These are phyloP conservation scores for Drechslera avenae DNA, from an alignment of 2,329 filamentous ascomycete species.

Conservation along the genomic window DNA sequence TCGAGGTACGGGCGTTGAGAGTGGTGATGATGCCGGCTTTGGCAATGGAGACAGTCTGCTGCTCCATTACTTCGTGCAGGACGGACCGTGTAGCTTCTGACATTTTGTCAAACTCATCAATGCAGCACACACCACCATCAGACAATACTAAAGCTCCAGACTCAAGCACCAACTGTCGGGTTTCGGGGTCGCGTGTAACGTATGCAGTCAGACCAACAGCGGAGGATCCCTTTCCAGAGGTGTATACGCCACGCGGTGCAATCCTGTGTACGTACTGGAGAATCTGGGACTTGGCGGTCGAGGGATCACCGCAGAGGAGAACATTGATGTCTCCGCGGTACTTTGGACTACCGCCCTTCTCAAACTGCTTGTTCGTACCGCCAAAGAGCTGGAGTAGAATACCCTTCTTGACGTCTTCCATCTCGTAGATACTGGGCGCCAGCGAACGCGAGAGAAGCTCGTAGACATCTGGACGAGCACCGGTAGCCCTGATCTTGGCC, in stretches of 20 bases:
- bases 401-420: slow-evolving; percentile 99
- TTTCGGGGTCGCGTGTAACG: slow-evolving; percentile 75
- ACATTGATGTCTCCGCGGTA: slow-evolving; percentile 98
- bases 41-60: slow-evolving; percentile 78
- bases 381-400: slow-evolving; percentile 96
- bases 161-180: slow-evolving; percentile 73
- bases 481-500: slow-evolving; percentile 81
- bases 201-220: slow-evolving; percentile 80
- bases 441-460: slow-evolving; percentile 88
- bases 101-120: slow-evolving; percentile 83
- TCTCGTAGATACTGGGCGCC: slow-evolving; percentile 93
- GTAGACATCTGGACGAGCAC: slow-evolving; percentile 83
- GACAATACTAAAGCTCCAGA: slow-evolving; percentile 75
- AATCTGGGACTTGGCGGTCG: slow-evolving; percentile 93
- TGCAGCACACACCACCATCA: slow-evolving; percentile 77
- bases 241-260: slow-evolving; percentile 83
- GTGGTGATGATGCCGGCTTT: slow-evolving; percentile 84
- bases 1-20: slow-evolving; percentile 91
- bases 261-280: slow-evolving; percentile 97
- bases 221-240: slow-evolving; percentile 75
- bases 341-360: slow-evolving; percentile 92
- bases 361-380: slow-evolving; percentile 96
- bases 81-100: slow-evolving; percentile 74
- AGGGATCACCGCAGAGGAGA: slow-evolving; percentile 94
- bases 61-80: slow-evolving; percentile 81